Percentiles rank a stretch among this genome's conserved stretches.
phyloP scores from a whole-genome alignment of 108 stramenopile species.

The Schizochytrium sp. region DNA sequence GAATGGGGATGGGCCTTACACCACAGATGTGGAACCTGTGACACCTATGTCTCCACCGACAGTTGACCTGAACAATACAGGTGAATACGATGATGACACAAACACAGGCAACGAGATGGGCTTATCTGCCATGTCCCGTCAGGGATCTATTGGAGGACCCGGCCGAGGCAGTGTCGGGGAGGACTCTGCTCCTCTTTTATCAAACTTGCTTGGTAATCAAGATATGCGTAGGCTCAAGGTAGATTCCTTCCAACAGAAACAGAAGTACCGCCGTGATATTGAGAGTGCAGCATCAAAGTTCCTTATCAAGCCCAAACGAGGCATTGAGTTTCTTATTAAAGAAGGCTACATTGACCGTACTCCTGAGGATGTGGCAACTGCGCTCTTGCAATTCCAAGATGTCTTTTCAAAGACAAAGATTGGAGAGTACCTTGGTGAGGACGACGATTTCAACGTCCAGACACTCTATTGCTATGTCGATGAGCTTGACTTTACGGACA shows the following conservation, averaged over 20 bases:
- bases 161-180: background rate
- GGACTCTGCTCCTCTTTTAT: background rate
- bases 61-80: background rate
- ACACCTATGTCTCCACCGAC: background rate
- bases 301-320: constrained; percentile 92
- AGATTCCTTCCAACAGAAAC: constrained; percentile 54
- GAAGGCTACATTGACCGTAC: constrained; percentile 85
- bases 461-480: constrained; percentile 92
- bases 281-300: constrained; percentile 89
- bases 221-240: constrained; percentile 33
- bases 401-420: constrained; percentile 94
- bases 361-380: constrained; percentile 87
- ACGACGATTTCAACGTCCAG: constrained; percentile 87
- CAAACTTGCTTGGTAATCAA: background rate
- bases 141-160: background rate
- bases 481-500: constrained; percentile 86
- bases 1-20: background rate
- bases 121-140: background rate
- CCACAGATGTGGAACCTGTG: constrained; percentile 2
- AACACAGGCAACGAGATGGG: background rate
- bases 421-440: constrained; percentile 94
- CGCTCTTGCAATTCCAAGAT: constrained; percentile 86
- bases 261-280: constrained; percentile 62
- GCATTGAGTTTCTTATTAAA: constrained; percentile 86
- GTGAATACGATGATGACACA: background rate